Evolutionary conservation across 2,329 filamentous ascomycete genomes (phyloP).

Genomic region (Curvularia hawaiiensis): DNA sequence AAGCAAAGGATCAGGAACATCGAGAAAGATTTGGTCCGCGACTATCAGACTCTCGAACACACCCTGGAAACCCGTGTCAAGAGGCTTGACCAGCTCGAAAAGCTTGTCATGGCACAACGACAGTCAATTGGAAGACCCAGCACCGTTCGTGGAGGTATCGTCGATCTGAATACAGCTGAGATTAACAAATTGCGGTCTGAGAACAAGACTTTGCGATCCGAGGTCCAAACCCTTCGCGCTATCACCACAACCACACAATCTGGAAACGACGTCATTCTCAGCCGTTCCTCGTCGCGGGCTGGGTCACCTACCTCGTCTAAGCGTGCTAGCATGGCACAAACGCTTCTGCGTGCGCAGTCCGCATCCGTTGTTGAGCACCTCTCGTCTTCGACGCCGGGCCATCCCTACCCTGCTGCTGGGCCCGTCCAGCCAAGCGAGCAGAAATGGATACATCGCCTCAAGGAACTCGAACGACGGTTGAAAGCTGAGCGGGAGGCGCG

Average conservation of each 20-base stretch:
- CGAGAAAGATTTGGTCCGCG: conserved; percentile 88
- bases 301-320: conserved; percentile 44
- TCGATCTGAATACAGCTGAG: conserved; percentile 56
- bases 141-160: conserved; percentile 47
- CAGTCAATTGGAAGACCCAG: conserved; percentile 47
- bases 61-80: conserved; percentile 80
- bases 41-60: conserved; percentile 85
- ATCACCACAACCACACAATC: conserved; percentile 40
- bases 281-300: conserved; percentile 34
- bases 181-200: conserved; percentile 63
- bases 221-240: conserved; percentile 68
- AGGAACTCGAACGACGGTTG: conserved; percentile 85
- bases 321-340: conserved; percentile 54
- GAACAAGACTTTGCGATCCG: conserved; percentile 64
- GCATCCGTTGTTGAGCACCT: conserved; percentile 56
- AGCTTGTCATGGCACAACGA: conserved; percentile 61
- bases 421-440: conserved; percentile 63
- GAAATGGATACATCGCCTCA: conserved; percentile 82
- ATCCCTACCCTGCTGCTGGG: conserved; percentile 43
- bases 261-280: conserved; percentile 28
- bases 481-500: conserved; percentile 89
- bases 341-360: conserved; percentile 61
- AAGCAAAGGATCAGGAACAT: conserved; percentile 79
- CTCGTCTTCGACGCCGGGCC: conserved; percentile 32
- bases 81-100: conserved; percentile 86